Evolutionary conservation across 78 protist species (phyloP).

Genomic region (Bodo saltans): DNA sequence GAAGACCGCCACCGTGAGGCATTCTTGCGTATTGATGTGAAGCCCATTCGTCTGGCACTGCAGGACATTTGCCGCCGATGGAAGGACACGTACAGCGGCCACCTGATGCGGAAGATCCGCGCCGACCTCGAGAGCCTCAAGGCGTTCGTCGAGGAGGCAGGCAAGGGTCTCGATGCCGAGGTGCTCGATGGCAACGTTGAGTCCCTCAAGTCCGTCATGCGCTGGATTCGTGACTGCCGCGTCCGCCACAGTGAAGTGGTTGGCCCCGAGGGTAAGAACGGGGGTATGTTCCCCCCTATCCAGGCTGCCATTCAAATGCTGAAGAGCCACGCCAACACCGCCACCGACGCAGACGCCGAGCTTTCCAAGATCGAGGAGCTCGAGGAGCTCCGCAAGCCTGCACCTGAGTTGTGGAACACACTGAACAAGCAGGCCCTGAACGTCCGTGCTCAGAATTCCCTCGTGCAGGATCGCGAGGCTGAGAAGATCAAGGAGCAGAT

Average conservation of each 20-base stretch:
- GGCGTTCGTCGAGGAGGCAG: conserved; percentile 32
- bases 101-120: conserved; percentile 24
- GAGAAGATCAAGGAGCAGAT: conserved; percentile 38
- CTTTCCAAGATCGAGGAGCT: background rate
- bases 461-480: conserved; percentile 47
- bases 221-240: conserved; percentile 32
- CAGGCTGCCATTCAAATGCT: conserved; percentile 37
- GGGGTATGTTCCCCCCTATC: conserved; percentile 37
- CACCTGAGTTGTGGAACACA: conserved; percentile 27
- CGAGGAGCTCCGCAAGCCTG: conserved; percentile 24
- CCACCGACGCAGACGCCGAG: conserved; percentile 24
- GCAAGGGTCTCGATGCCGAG: conserved; percentile 17
- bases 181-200: conserved; percentile 16
- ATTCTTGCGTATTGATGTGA: conserved; percentile 55
- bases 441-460: conserved; percentile 21
- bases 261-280: conserved; percentile 38
- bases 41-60: conserved; percentile 41
- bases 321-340: background rate
- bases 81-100: conserved; percentile 31
- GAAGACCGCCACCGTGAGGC: background rate
- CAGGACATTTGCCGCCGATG: conserved; percentile 25
- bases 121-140: conserved; percentile 26
- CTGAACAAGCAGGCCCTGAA: background rate
- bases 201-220: conserved; percentile 29
- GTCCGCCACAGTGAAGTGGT: conserved; percentile 14